A percentile compares a stretch with the other conserved stretches of the same genome.
phyloP scores from a whole-genome alignment of 306 rosid genomes.

The Potentilla sterilis region DNA sequence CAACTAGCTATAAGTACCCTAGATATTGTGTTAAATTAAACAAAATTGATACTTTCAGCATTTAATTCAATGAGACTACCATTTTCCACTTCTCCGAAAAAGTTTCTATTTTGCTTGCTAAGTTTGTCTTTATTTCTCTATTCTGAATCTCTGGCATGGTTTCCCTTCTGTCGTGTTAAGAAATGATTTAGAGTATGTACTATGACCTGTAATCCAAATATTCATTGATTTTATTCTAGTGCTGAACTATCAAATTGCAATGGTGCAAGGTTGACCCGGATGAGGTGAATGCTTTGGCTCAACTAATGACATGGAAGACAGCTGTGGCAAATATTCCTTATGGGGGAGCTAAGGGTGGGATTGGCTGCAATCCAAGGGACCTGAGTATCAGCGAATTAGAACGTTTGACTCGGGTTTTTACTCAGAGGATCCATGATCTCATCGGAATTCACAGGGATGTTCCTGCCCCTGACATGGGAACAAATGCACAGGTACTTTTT shows the following conservation, averaged over 20 bases:
- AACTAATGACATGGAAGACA: slow-evolving; percentile 80
- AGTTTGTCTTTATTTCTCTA: too few relatives aligned
- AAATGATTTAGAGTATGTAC: background rate
- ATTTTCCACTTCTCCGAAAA: background rate
- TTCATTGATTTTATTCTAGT: background rate
- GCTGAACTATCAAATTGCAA: slow-evolving; percentile 15
- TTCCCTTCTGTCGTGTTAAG: background rate
- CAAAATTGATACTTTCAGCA: background rate
- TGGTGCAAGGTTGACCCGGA: slow-evolving; percentile 68
- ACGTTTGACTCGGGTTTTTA: slow-evolving; percentile 80
- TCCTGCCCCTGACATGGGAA: slow-evolving; percentile 88
- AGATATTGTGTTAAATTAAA: background rate
- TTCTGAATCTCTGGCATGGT: background rate
- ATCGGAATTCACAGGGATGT: slow-evolving; percentile 68
- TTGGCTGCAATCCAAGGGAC: slow-evolving; percentile 72
- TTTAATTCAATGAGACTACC: background rate
- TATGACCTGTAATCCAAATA: background rate
- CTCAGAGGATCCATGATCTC: slow-evolving; percentile 76
- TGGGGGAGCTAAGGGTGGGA: slow-evolving; percentile 88
- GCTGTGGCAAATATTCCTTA: slow-evolving; percentile 74
- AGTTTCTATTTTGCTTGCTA: background rate
- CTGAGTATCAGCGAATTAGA: slow-evolving; percentile 59
- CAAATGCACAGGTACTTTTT: slow-evolving; percentile 55
- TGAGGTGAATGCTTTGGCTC: slow-evolving; percentile 82
- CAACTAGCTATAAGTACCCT: background rate